These are phyloP conservation scores for Cynanchum wilfordii DNA, from an alignment of 257 asterid species.

Conservation along the genomic window DNA sequence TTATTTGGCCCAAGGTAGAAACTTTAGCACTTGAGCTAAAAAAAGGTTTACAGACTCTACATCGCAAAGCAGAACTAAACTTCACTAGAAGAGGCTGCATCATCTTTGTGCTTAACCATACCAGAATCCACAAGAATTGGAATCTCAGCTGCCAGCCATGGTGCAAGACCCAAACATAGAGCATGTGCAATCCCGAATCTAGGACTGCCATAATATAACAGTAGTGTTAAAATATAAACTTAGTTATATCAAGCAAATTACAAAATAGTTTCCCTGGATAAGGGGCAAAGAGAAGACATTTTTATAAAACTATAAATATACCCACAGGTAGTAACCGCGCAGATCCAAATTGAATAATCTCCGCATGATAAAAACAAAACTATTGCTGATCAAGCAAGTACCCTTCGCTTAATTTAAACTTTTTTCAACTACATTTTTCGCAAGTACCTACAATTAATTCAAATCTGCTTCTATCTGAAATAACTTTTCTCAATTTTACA, in stretches of 20 bases:
- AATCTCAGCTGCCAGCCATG: slow-evolving; percentile 96
- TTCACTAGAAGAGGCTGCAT: slow-evolving; percentile 54
- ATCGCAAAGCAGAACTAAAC: slow-evolving; percentile 23
- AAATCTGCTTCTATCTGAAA: background rate
- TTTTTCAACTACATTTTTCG: background rate
- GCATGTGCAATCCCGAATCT: slow-evolving; percentile 95
- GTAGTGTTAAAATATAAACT: background rate
- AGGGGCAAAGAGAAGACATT: background rate
- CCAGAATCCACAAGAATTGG: slow-evolving; percentile 90
- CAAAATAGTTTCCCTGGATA: background rate
- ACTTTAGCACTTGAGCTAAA: slow-evolving; percentile 11
- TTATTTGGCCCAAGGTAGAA: slow-evolving; percentile 9
- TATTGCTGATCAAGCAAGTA: background rate
- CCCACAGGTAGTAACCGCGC: background rate
- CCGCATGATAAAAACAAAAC: background rate
- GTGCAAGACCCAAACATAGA: slow-evolving; percentile 89
- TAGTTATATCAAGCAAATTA: background rate
- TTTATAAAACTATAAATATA: background rate
- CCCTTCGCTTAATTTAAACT: background rate
- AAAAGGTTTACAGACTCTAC: background rate
- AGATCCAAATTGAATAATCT: background rate
- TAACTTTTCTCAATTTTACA: background rate
- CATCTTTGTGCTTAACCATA: slow-evolving; percentile 92
- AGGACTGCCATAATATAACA: slow-evolving; percentile 44
- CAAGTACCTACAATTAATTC: background rate